Base-by-base conservation (phyloP, 805 yeast species). In the Torulaspora maleeae region DNA sequence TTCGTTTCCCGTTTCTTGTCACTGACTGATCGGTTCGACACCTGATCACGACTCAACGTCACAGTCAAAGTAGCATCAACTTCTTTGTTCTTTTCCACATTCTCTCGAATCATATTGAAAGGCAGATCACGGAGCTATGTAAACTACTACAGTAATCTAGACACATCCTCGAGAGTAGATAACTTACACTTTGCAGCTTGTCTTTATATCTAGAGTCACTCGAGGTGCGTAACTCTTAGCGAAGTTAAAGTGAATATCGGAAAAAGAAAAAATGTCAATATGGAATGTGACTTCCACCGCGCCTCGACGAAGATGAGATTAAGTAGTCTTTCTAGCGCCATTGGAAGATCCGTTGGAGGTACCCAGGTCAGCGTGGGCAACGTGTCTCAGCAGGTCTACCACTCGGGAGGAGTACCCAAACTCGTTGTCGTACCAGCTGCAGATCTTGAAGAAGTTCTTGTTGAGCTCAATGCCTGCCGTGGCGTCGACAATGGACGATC, bases 331-430 rank as follows among this genome's bases (percentile, higher is more conserved):
- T 11, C n/a, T 3, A 16, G 17, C 4, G 16, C 35, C 35, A 5
- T 32, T 32, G 22, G 35, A 32, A 9, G 20, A 12, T 11, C 30
- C 30, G 5, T 11, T 27, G 5, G 30, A 27, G 5, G 30, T 7
- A 19, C 12, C 29, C 11, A 12, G 15, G n/a, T 50, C 49, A 25
- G 47, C 30, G 30, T 79, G 76, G 59, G 95, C 91, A 67, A 85
- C 81, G 77, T 79, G 82, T 73, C 83, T 81, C 63, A 87, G 73
- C 67, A 88, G 76, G 78, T 88, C 96, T 59, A 88, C 95, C 60
- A 88, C 95, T 79, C 96, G 88, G 75, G 93, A 84, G 63, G 95
- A 85, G 86, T 88, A 88, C 71, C 96, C 96, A 77, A 71, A 88
- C 78, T 88, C 96, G 76, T 88, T 88, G 73, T 88, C 96, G 81